Base-by-base conservation (phyloP, 495 filamentous ascomycete species). In the Staphylotrichum longicolle region DNA sequence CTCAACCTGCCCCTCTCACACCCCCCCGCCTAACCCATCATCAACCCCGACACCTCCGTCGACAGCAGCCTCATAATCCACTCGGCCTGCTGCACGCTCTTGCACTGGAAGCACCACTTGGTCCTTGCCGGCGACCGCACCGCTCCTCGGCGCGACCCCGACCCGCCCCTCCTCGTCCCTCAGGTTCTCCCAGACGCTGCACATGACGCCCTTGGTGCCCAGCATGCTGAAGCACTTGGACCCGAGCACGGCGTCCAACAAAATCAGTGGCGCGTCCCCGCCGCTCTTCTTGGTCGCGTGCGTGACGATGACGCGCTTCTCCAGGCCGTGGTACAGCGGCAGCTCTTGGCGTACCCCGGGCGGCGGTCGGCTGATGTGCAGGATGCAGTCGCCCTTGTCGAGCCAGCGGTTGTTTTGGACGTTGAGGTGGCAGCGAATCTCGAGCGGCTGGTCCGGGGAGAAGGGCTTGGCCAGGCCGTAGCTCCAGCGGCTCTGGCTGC, bases 141-240 rank as follows among this genome's bases (percentile, higher is more conserved):
- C 94, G 42, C 81, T 80, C 54, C 85, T 79, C 1, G 85, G 84
- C 35, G 85, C 85, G 1, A 80, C 76, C 10, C 90, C 90, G 15
- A 87, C 77, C 60, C 83, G 80, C 0, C 88, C 88, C 66, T 86
- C 81, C 63, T 85, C 82, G 32, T 88, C 89, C 30, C 86, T 79
- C 45, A 86, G 80, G 68, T 94, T 90, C 68, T 93, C 88, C 83
- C 91, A 91, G 10, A 98, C 87, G 58, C 86, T 92, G 52, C 95
- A 80, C 12, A 91, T 89, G 67, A 98, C 91, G 7, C 94, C 94
- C 46, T 86, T 88, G 52, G 88, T 79, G 0, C 89, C 93, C 35
- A 96, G 79, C 7, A 90, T 80, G 68, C 91, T 89, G 70, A 98
- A 98, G 57, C 88, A 90, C 63, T 82, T 88, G 72, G 90, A 89